Base-by-base conservation (phyloP, 192 early-diverging fungal genomes). In the Coemansia sp. region DNA sequence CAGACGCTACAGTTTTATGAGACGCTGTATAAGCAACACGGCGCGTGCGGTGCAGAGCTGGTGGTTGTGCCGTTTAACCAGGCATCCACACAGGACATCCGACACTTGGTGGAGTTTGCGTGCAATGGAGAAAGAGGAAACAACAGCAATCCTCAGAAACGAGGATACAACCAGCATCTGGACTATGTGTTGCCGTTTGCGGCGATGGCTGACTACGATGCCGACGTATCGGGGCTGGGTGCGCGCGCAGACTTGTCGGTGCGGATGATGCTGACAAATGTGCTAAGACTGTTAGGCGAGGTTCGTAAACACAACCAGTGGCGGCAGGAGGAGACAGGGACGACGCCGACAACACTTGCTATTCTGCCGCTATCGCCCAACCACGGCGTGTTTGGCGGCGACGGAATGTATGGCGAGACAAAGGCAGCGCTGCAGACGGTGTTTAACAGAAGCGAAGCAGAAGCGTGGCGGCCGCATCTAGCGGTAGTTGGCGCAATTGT, bases 31-130 rank as follows among this genome's bases (percentile, higher is more conserved):
- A 87, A 94, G 70, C 71, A 76, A 19, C 84, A 91, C 71, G 96
- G 96, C 15, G 90, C 95, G 40, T 91, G 91, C 77, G 93, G 93
- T 21, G 87, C 92, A 0, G 85, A 85, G 46, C 84, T 98, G 49
- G 85, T 96, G n/a, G 90, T 97, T 15, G 92, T 98, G 41, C 96
- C 96, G 18, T 98, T 94, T 84, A 98, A 98, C 79, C 92, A 90
- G 63, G 95, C 87, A 61, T 95, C 94, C 1, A 82, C 87, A 67
- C 85, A 89, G 72, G 96, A 98, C 76, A 85, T 90, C 16, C 76
- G 83, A 43, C 71, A 77, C 18, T 76, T 98, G 7, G 85, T 97
- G 41, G 80, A 90, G 68, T 94, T 92, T 74, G 90, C 95, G 48
- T 95, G 94, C 80, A 41, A 71, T 36, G 85, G 90, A 41, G 86